Evolutionary conservation across 176 grass and related monocot species (phyloP).

Genomic region (Oryza australiensis): DNA sequence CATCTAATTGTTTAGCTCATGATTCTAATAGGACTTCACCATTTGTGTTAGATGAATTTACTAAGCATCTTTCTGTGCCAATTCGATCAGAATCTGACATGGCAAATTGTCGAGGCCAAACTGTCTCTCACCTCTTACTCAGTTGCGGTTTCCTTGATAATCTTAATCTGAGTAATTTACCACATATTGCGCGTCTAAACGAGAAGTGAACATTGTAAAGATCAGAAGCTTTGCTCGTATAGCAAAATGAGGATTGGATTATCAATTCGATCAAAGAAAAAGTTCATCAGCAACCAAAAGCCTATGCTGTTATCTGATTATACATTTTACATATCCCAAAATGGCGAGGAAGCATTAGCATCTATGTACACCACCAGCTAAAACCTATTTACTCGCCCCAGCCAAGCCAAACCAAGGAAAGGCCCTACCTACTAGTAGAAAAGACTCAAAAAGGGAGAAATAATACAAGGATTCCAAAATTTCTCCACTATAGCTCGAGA

Average conservation of each 20-base stretch:
- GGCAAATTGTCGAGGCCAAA: neutral
- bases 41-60: constrained; percentile 11
- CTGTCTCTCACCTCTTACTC: neutral
- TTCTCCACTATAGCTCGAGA: neutral
- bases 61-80: neutral
- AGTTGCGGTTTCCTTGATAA: neutral
- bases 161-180: neutral
- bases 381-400: constrained; percentile 42
- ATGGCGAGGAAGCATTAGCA: constrained; percentile 42
- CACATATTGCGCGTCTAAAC: neutral
- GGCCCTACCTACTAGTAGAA: neutral
- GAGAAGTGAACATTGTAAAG: neutral
- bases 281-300: neutral
- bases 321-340: constrained; percentile 42
- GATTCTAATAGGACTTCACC: constrained; percentile 16
- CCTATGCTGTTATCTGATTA: neutral
- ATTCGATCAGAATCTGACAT: constrained; percentile 3
- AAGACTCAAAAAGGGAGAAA: neutral
- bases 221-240: neutral
- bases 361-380: constrained; percentile 39
- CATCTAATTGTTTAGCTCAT: constrained; percentile 22
- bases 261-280: neutral
- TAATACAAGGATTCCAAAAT: neutral
- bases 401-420: constrained; percentile 16
- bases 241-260: neutral